These are phyloP conservation scores for Cornus kousa DNA, from an alignment of 148 eudicot species.

Conservation along the genomic window DNA sequence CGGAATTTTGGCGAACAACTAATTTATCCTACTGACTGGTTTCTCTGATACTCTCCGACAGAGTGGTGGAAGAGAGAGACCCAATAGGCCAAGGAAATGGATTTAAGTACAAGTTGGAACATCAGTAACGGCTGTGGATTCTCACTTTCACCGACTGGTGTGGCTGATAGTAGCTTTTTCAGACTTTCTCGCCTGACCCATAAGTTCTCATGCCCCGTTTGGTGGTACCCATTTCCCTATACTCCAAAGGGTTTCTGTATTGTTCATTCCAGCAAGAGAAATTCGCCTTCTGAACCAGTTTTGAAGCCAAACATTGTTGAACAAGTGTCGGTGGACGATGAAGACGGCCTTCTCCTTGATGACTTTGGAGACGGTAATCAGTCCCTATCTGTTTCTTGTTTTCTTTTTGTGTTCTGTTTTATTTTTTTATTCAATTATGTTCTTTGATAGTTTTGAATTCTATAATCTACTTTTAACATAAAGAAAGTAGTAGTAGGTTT, in stretches of 20 bases:
- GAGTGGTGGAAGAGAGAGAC: background rate
- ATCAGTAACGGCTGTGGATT: slow-evolving; percentile 13
- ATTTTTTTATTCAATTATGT: background rate
- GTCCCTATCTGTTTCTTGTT: background rate
- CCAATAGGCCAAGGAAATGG: slow-evolving; percentile 16
- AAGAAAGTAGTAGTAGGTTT: too few species aligned
- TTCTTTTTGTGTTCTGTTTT: background rate
- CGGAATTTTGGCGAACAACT: background rate
- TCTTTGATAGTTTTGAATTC: too few species aligned
- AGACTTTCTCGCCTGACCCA: background rate
- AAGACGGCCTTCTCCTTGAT: slow-evolving; percentile 38
- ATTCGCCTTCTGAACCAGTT: slow-evolving; percentile 30
- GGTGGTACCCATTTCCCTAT: slow-evolving; percentile 6
- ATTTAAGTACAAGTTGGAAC: slow-evolving; percentile 16
- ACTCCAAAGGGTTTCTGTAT: slow-evolving; percentile 3
- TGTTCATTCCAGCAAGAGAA: slow-evolving; percentile 42
- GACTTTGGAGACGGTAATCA: slow-evolving; percentile 53
- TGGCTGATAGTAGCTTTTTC: background rate
- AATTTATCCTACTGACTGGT: too few species aligned
- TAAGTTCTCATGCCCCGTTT: slow-evolving; percentile 12
- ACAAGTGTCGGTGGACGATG: slow-evolving; percentile 36
- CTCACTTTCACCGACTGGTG: background rate
- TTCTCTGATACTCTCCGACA: background rate
- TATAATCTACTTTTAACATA: too few species aligned
- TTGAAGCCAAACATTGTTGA: slow-evolving; percentile 44